Evolutionary conservation across 2,329 filamentous ascomycete genomes (phyloP).

Genomic region (Dendryphion nanum): DNA sequence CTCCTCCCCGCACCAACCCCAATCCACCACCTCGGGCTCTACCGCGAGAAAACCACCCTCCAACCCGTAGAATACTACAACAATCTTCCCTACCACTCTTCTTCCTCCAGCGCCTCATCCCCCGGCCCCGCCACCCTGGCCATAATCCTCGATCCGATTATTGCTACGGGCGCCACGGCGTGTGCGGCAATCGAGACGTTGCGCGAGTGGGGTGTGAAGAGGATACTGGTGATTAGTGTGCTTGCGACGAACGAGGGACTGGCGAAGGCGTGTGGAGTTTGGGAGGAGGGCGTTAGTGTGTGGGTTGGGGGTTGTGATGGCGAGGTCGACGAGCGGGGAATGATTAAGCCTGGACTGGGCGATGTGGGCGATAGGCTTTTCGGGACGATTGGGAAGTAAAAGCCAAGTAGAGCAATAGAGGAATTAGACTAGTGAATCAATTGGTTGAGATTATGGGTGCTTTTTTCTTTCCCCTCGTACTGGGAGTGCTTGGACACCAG

Average conservation of each 20-base stretch:
- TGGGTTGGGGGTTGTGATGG: conserved; percentile 53
- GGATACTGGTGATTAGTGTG: conserved; percentile 73
- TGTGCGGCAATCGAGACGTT: conserved; percentile 87
- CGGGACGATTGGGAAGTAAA: conserved; percentile 83
- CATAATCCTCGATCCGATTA: conserved; percentile 86
- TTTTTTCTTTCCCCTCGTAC: no score
- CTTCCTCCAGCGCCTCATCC: conserved; percentile 39
- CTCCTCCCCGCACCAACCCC: conserved; percentile 78
- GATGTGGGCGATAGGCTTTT: conserved; percentile 91
- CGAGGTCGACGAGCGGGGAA: conserved; percentile 58
- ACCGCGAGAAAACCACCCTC: conserved; percentile 83
- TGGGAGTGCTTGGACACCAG: no score
- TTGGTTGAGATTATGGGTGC: no score
- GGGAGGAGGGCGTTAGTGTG: conserved; percentile 74
- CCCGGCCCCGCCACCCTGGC: conserved; percentile 59
- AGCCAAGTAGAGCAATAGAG: no score
- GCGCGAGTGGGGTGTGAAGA: conserved; percentile 85
- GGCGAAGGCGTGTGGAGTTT: conserved; percentile 68
- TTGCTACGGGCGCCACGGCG: conserved; percentile 89
- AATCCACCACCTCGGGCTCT: conserved; percentile 91
- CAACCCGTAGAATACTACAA: conserved; percentile 97
- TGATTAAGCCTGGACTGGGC: conserved; percentile 87
- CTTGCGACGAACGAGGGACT: conserved; percentile 73
- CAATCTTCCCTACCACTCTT: conserved; percentile 77
- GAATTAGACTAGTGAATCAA: no score